Base-by-base conservation (phyloP, 2,329 filamentous ascomycete species). In the Pyrenophora seminiperda region DNA sequence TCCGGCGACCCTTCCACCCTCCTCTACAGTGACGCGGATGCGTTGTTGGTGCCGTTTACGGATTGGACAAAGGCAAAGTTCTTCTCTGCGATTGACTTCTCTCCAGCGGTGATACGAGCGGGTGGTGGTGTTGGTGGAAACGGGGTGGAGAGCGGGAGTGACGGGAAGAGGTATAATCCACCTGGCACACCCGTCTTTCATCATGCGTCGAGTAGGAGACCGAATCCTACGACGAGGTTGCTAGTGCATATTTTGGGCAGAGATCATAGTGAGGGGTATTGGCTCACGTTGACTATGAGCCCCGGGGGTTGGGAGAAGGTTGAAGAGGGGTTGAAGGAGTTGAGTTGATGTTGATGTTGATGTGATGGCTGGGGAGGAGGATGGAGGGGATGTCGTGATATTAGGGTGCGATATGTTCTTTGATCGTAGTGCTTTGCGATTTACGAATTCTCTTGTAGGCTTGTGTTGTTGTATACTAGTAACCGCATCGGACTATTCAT, bases 1-100 rank as follows among this genome's bases (percentile, higher is more conserved):
- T 44, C 31, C 7, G 61, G 53, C 17, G 62, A 63, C 4, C 47
- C 60, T n/a, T 59, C 70, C 1, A 47, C 69, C 4, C 39, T 58
- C 2, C 19, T 61, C 4, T 59, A 37, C 18, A 22, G 45, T 13
- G 46, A 52, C 5, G 17, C 48, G 2, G 37, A 56, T 38, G 52
- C 53, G 5, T 10, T 58, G 34, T 37, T 59, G 17, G 43, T 55
- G 36, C 50, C 50, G 3, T 55, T 53, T 29, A 58, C 52, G 10
- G 50, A 62, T 20, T 62, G 59, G 59, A 49, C 55, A 4, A 33
- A 42, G 15, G 59, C 52, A 1, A 46, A 51, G 14, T 51, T 60
- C 36, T 56, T 50, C 18, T 31, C 53, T 19, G 41, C 47, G 13
- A 47, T 65, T 5, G 74, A 62, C 36, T 62, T 62, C 30, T 43